Conservation (phyloP, 2,329 filamentous ascomycete species). For the Xylariaceae sp. region DNA sequence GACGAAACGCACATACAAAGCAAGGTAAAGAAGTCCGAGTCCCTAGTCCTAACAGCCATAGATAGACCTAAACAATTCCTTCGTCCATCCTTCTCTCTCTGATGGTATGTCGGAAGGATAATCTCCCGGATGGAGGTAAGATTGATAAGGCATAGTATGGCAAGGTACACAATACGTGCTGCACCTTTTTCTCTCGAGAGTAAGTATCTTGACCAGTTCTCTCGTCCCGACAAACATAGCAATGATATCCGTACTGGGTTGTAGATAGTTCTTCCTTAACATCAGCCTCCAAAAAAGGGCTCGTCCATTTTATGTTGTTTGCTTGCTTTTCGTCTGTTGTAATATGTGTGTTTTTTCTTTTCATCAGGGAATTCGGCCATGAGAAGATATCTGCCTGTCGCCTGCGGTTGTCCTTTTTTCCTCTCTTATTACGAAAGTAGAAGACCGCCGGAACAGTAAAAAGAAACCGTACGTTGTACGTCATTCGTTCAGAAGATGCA, state of each 20-base stretch:
- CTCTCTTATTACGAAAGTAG: conserved; percentile 20
- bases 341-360: conserved; percentile 13
- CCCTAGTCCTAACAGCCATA: conserved; percentile 1
- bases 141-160: conserved; percentile 14
- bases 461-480: conserved; percentile 17
- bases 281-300: conserved; percentile 15
- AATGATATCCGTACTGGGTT: conserved; percentile 8
- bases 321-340: too few species aligned
- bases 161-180: conserved; percentile 11
- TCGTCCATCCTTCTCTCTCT: not conserved
- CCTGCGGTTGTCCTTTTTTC: conserved; percentile 9
- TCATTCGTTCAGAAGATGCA: conserved; percentile 20
- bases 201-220: not conserved
- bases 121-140: conserved; percentile 2
- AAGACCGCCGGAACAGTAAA: conserved; percentile 21
- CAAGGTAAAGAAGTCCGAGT: not conserved
- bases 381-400: conserved; percentile 20
- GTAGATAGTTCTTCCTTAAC: conserved; percentile 11
- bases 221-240: conserved; percentile 13
- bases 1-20: conserved; percentile 7
- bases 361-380: conserved; percentile 14
- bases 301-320: conserved; percentile 1
- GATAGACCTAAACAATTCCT: conserved; percentile 8
- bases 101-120: not conserved
- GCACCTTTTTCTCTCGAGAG: conserved; percentile 4